These are phyloP conservation scores for Rhizophlyctis rosea DNA, from an alignment of 192 early-diverging fungal genomes.

Conservation along the genomic window DNA sequence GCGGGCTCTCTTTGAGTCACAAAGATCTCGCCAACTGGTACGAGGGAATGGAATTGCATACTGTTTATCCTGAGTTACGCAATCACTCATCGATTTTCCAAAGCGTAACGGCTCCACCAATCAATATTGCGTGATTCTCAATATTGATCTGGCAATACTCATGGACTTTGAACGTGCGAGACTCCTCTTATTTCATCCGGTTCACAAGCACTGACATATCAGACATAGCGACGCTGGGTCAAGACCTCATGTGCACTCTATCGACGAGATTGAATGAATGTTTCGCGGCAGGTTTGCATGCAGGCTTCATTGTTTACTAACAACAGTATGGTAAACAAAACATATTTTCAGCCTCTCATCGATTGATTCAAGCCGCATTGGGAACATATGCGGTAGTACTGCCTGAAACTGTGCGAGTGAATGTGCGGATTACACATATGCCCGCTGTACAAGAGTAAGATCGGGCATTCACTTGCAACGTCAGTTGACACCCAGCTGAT, in stretches of 20 bases:
- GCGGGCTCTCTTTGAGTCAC: conserved; percentile 9
- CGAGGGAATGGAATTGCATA: not conserved
- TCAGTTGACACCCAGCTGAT: not conserved
- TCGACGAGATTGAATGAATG: not conserved
- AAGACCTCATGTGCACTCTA: not conserved
- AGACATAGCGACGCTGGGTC: not conserved
- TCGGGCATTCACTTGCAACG: not conserved
- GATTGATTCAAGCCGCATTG: not conserved
- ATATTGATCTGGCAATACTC: conserved; percentile 6
- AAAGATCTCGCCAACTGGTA: conserved; percentile 1
- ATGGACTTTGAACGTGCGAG: conserved; percentile 5
- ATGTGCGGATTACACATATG: conserved; percentile 3
- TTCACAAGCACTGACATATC: not conserved
- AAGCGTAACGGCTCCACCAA: not conserved
- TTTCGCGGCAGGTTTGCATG: not conserved
- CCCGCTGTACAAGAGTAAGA: conserved; percentile 10
- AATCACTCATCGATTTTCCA: too few species aligned
- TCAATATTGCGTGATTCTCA: not conserved
- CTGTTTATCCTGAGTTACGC: not conserved
- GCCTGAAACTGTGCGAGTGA: conserved; percentile 9
- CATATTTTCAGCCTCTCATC: conserved; percentile 4
- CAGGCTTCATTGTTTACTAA: not conserved
- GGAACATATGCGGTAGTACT: not conserved
- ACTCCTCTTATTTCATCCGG: not conserved
- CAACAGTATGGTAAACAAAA: not conserved